phyloP scores from a whole-genome alignment of 139 green algal species.

The Coelastrella sp. region DNA sequence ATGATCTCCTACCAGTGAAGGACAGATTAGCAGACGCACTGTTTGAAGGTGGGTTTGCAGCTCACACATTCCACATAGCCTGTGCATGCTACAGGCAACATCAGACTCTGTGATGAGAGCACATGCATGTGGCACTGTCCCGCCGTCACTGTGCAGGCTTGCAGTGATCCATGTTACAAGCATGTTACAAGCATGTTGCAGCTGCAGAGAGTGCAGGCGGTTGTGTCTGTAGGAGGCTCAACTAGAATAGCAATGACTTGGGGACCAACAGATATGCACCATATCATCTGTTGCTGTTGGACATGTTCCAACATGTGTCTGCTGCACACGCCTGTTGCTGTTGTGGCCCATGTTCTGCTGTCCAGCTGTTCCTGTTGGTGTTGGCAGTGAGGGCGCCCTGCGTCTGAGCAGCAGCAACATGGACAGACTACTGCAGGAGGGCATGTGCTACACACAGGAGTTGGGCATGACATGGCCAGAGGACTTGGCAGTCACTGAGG shows the following conservation, averaged over 20 bases:
- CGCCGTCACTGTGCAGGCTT: too few relatives aligned
- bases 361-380: slow-evolving; percentile 45
- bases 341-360: neutral
- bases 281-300: neutral
- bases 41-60: slow-evolving; percentile 67
- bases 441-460: slow-evolving; percentile 25
- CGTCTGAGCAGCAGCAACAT: slow-evolving; percentile 8
- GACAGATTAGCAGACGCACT: slow-evolving; percentile 87
- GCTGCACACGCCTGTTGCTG: neutral
- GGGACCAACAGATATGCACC: too few relatives aligned
- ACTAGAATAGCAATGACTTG: too few relatives aligned
- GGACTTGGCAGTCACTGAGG: slow-evolving; percentile 93
- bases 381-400: slow-evolving; percentile 38
- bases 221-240: too few relatives aligned
- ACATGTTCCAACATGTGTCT: too few relatives aligned
- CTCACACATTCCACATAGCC: neutral
- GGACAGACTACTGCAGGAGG: slow-evolving; percentile 15
- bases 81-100: too few relatives aligned
- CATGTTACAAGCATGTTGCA: too few relatives aligned
- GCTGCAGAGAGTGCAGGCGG: too few relatives aligned
- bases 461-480: slow-evolving; percentile 87
- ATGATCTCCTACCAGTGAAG: slow-evolving; percentile 77
- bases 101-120: too few relatives aligned
- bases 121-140: too few relatives aligned
- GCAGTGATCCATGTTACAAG: too few relatives aligned